These are phyloP conservation scores for Hyphodiscus sp. DNA, from an alignment of 2,329 filamentous ascomycete genomes.

Conservation along the genomic window DNA sequence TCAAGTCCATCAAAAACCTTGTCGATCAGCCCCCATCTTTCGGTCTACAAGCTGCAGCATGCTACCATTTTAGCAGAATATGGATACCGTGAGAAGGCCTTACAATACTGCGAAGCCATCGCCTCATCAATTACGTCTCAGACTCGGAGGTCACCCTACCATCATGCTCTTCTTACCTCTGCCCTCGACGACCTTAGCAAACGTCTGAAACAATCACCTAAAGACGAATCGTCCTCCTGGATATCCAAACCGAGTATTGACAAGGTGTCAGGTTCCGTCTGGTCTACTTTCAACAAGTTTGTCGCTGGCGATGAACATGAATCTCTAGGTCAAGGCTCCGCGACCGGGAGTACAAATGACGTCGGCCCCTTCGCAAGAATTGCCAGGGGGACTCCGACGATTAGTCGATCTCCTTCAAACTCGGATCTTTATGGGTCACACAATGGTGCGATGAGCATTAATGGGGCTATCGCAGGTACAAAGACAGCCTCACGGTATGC, in stretches of 20 bases:
- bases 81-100: slow-evolving; percentile 73
- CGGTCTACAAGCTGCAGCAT: slow-evolving; percentile 87
- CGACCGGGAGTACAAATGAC: slow-evolving; percentile 51
- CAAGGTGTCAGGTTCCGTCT: slow-evolving; percentile 85
- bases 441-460: slow-evolving; percentile 29
- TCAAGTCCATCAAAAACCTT: slow-evolving; percentile 48
- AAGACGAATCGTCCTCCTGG: slow-evolving; percentile 77
- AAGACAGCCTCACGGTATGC: slow-evolving; percentile 28
- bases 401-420: slow-evolving; percentile 68
- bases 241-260: slow-evolving; percentile 94
- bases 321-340: slow-evolving; percentile 49
- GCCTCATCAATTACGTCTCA: slow-evolving; percentile 68
- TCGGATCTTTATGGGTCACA: slow-evolving; percentile 57
- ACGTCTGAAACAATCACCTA: slow-evolving; percentile 78
- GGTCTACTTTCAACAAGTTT: slow-evolving; percentile 93
- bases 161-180: slow-evolving; percentile 67
- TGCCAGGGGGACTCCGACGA: slow-evolving; percentile 65
- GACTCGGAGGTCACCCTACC: slow-evolving; percentile 80
- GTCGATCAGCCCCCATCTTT: slow-evolving; percentile 68
- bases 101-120: slow-evolving; percentile 88
- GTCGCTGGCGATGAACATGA: slow-evolving; percentile 85
- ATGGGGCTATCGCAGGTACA: slow-evolving; percentile 20
- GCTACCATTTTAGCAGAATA: slow-evolving; percentile 78
- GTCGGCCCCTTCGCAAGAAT: slow-evolving; percentile 78
- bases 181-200: slow-evolving; percentile 78